These are phyloP conservation scores for Chalciporus sp. DNA, from an alignment of 1,284 basidiomycete species.

Conservation along the genomic window DNA sequence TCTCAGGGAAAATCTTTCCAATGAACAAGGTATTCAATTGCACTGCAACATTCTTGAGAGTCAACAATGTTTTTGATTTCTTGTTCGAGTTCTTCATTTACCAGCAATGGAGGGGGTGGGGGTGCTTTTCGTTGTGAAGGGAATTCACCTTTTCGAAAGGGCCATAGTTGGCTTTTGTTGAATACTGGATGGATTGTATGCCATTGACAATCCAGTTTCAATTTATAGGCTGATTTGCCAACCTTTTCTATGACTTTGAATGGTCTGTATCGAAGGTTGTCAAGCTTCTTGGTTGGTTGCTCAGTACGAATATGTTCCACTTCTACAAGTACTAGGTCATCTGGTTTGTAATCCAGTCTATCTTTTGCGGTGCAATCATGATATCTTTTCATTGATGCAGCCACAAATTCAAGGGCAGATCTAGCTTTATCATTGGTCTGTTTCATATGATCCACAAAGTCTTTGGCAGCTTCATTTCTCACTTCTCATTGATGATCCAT, in stretches of 20 bases:
- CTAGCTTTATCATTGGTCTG: not conserved
- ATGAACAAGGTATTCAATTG: not conserved
- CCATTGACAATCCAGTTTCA: no score
- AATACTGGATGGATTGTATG: no score
- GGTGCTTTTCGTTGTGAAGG: no score
- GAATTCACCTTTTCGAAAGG: no score
- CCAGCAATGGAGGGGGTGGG: not conserved
- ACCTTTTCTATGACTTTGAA: no score
- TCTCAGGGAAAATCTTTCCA: constrained; percentile 2
- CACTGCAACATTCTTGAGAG: fast-evolving
- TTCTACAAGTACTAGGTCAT: not conserved
- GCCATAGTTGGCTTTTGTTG: no score
- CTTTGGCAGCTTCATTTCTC: not conserved
- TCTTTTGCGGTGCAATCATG: no score
- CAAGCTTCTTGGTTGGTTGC: not conserved
- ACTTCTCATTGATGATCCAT: not conserved
- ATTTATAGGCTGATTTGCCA: no score
- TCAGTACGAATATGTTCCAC: not conserved
- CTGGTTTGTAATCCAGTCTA: no score
- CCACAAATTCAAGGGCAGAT: not conserved
- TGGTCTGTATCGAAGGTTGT: no score
- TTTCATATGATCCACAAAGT: not conserved
- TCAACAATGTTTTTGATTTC: not conserved
- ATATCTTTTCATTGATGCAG: not conserved
- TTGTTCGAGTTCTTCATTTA: not conserved